Percentiles rank a stretch among this genome's conserved stretches.
Evolutionary conservation across 495 filamentous ascomycete genomes (phyloP).

Genomic region (Penicillium ucsense): DNA sequence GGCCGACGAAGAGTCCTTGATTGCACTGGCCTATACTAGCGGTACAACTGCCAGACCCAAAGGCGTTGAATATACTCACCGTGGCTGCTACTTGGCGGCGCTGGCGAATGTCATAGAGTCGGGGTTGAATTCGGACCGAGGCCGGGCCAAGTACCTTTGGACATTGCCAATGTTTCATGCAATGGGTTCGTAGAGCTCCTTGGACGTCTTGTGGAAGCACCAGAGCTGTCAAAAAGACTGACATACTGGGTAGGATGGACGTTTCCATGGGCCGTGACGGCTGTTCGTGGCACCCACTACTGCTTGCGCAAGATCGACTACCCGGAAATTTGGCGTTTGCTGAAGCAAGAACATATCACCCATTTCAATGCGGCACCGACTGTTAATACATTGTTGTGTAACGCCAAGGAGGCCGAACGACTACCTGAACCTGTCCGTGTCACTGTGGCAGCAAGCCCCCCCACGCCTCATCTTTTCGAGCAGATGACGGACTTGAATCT

Average conservation of each 20-base stretch:
- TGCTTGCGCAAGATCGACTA: constrained; percentile 95
- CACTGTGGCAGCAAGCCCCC: constrained; percentile 87
- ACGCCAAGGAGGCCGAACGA: constrained; percentile 54
- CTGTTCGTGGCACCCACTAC: constrained; percentile 87
- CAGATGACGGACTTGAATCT: constrained; percentile 85
- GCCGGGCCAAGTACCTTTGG: constrained; percentile 78
- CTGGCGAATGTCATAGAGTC: constrained; percentile 83
- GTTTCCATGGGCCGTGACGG: constrained; percentile 82
- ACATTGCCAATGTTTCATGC: constrained; percentile 97
- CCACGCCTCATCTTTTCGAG: constrained; percentile 80
- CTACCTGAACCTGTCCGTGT: constrained; percentile 69
- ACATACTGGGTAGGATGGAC: constrained; percentile 47
- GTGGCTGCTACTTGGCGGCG: constrained; percentile 76
- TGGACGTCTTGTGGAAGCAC: background rate
- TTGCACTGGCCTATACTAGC: constrained; percentile 86
- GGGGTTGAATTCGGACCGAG: constrained; percentile 59
- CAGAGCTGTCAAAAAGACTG: background rate
- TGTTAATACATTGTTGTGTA: constrained; percentile 88
- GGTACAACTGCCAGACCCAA: constrained; percentile 91
- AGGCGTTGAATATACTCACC: constrained; percentile 86
- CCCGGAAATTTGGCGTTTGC: constrained; percentile 74
- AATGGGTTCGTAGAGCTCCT: constrained; percentile 41
- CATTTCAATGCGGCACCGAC: constrained; percentile 96
- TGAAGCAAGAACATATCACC: constrained; percentile 76
- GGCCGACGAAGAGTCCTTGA: constrained; percentile 63